Conservation (phyloP, 1,284 basidiomycete genomes). For the Microbotryomycetes sp. region DNA sequence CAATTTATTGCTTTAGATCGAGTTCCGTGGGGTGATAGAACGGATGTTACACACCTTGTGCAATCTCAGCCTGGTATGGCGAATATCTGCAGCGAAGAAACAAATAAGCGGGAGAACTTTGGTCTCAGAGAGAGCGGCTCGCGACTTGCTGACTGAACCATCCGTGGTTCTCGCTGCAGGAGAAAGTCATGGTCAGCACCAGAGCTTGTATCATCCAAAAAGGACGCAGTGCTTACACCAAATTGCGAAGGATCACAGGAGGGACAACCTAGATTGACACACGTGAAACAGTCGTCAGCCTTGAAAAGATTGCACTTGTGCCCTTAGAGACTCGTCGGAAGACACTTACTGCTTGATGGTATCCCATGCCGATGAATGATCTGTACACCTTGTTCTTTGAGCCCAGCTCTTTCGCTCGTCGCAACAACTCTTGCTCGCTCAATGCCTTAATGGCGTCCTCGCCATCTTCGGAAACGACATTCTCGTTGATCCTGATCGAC, state of each 20-base stretch:
- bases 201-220: neutral
- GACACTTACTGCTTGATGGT: constrained; percentile 62
- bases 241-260: constrained; percentile 85
- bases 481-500: constrained; percentile 62
- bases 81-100: neutral
- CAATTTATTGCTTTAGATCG: constrained; percentile 1
- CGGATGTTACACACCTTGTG: constrained; percentile 59
- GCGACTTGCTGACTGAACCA: constrained; percentile 72
- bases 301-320: neutral
- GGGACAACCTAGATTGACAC: constrained; percentile 65
- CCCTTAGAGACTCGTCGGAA: neutral
- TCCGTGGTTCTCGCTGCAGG: constrained; percentile 78
- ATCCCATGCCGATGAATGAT: constrained; percentile 97
- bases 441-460: constrained; percentile 56
- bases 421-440: constrained; percentile 78
- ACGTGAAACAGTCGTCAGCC: neutral
- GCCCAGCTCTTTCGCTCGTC: constrained; percentile 69
- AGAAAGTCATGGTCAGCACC: neutral
- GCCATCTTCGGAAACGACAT: constrained; percentile 56
- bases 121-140: neutral
- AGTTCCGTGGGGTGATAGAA: neutral
- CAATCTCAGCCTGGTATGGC: constrained; percentile 79
- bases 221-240: constrained; percentile 39
- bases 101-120: neutral
- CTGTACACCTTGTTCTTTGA: constrained; percentile 72